Base-by-base conservation (phyloP, 1,139 yeast genomes). In the Debaryomycetaceae sp. region DNA sequence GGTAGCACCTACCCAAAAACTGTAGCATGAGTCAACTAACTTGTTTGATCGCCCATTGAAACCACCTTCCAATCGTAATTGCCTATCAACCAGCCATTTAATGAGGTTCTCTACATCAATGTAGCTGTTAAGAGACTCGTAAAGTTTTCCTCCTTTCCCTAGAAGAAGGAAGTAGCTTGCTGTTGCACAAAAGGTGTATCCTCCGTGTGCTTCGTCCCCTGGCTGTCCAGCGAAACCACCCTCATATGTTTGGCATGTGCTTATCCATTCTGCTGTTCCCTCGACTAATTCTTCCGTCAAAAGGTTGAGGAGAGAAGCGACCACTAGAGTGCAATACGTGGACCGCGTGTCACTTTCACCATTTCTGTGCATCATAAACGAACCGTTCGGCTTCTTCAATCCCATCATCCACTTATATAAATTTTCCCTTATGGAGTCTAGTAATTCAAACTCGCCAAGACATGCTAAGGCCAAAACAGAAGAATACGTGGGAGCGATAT, bases 221-320 rank as follows among this genome's bases (percentile, higher is more conserved):
- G 96, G 91, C 8, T 74, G 71, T 1, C 95, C 96, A 1, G 93
- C 87, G 65, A 91, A 87, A 0, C 99, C 99, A 23, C 99, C 99
- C 65, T 95, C 99, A 62, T 79, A 91, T 0, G 95, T 87, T 63
- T 93, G 99, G 55, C 97, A 89, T 8, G 60, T 53, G 0, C 68
- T 55, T n/a, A 93, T 54, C 83, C 91, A 93, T 8, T 74, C 76
- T 1, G 71, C 70, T 0, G 81, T 75, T 9, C 78, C 80, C 11
- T 66, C 67, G 1, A 66, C 54, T n/a, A 93, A 65, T 47, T 85
- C 87, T 0, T 77, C 80, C 0, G 90, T 84, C 36, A 81, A 42
- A 1, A 90, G 71, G 50, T 80, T 74, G 36, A 91, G 72, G 46
- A 91, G 57, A 0, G 86, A 74, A 0, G 95, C 90, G 6, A 85